A percentile compares a stretch with the other conserved stretches of the same genome.
These are phyloP conservation scores for Pseudogymnoascus sp. DNA, from an alignment of 2,329 filamentous ascomycete genomes.

Conservation along the genomic window DNA sequence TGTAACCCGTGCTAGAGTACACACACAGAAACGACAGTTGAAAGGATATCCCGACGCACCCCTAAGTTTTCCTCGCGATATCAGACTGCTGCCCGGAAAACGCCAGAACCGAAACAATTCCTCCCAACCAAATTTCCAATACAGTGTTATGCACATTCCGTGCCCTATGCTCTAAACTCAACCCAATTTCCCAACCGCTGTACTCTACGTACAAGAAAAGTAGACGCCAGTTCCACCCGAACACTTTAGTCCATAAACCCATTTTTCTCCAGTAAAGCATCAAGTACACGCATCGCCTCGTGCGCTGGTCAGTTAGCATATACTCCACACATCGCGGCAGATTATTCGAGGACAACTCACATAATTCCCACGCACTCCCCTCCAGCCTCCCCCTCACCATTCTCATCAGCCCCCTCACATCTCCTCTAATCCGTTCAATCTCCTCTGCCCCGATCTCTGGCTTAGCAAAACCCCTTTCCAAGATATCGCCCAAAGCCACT, in stretches of 20 bases:
- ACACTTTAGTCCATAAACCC: slow-evolving; percentile 8
- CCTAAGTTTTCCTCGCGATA: not conserved
- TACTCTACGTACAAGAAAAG: not conserved
- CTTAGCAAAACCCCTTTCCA: slow-evolving; percentile 5
- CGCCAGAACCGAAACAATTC: not conserved
- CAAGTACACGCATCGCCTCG: slow-evolving; percentile 9
- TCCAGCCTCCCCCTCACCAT: slow-evolving; percentile 1
- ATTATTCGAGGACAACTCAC: not conserved
- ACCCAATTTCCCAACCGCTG: not conserved
- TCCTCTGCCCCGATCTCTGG: not conserved
- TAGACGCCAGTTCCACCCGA: not conserved
- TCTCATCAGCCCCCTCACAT: slow-evolving; percentile 2
- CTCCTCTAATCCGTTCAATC: not conserved
- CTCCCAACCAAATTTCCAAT: not conserved
- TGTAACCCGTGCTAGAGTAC: not conserved
- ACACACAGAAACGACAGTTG: not conserved
- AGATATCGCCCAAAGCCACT: not conserved
- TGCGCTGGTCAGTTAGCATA: not conserved
- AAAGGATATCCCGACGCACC: not conserved
- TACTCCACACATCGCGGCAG: not conserved
- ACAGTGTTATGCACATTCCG: not conserved
- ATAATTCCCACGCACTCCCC: slow-evolving; percentile 7
- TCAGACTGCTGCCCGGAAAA: not conserved
- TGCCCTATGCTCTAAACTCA: not conserved
- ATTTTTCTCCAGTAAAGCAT: slow-evolving; percentile 9